Evolutionary conservation across 768 basidiomycete genomes (phyloP).

Genomic region (Podaxis sp.): DNA sequence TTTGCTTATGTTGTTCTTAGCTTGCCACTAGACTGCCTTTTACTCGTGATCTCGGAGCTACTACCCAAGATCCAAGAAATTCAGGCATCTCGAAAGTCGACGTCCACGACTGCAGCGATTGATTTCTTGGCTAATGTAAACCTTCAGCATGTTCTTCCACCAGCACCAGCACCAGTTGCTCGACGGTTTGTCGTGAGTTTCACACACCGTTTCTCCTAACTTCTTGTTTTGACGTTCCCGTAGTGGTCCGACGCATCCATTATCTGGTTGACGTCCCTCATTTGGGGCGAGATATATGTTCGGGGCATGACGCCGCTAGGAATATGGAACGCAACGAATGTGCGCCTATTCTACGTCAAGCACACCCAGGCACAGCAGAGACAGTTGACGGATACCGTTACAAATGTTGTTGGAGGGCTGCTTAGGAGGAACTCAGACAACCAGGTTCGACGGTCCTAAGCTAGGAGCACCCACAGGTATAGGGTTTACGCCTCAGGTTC

Average conservation of each 20-base stretch:
- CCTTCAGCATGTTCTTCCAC: slow-evolving; percentile 73
- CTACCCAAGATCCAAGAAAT: slow-evolving; percentile 81
- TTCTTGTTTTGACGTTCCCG: slow-evolving; percentile 3
- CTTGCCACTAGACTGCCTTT: slow-evolving; percentile 84
- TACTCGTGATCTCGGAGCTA: slow-evolving; percentile 86
- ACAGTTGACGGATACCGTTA: slow-evolving; percentile 75
- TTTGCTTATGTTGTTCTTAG: slow-evolving; percentile 35
- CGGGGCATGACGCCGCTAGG: slow-evolving; percentile 84
- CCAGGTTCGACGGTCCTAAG: slow-evolving; percentile 14
- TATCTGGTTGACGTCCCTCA: slow-evolving; percentile 88
- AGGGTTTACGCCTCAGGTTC: neutral
- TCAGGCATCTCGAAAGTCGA: slow-evolving; percentile 64
- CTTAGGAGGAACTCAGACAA: slow-evolving; percentile 50
- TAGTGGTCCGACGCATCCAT: slow-evolving; percentile 93
- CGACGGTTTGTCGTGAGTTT: slow-evolving; percentile 72
- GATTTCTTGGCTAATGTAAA: slow-evolving; percentile 73
- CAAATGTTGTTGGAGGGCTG: slow-evolving; percentile 79
- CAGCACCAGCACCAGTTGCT: slow-evolving; percentile 58
- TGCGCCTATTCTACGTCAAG: slow-evolving; percentile 89
- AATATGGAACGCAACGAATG: slow-evolving; percentile 88
- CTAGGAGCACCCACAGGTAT: neutral
- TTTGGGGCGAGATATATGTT: slow-evolving; percentile 96
- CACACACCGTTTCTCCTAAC: neutral
- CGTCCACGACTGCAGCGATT: slow-evolving; percentile 64
- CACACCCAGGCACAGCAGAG: slow-evolving; percentile 69